Base-by-base conservation (phyloP, 1,284 basidiomycete species). In the Cutaneotrichosporon cutaneum region DNA sequence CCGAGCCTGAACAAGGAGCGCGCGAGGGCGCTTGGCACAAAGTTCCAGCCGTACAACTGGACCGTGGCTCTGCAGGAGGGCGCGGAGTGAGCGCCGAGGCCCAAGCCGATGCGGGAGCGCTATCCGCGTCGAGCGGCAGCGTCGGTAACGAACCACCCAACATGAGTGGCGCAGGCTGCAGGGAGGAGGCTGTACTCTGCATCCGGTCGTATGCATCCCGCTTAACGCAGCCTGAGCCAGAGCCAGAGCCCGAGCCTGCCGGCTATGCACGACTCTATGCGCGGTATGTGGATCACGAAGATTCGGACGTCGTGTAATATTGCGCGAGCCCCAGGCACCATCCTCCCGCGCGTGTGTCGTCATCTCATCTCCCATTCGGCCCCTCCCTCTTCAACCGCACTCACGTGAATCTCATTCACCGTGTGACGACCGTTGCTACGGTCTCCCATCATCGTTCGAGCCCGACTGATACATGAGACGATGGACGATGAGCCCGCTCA, bases 1-100 rank as follows among this genome's bases (percentile, higher is more conserved):
- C 83, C 84, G 54, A 81, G 83, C 60, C 82, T 85, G 66, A 88
- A 93, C 71, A 86, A 85, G 67, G 86, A 89, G 59, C 82, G 92
- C 50, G 86, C 90, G 51, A 81, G 82, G 26, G 81, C 81, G 63
- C 65, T 80, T 42, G 79, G 79, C 1, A 74, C 75, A 42, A 64
- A 70, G 59, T 80, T 80, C 65, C 77, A 79, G 66, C 77, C 77
- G 21, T 80, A 74, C 64, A 78, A 80, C 64, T 80, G 79, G 79
- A 80, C 79, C 16, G 64, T 75, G 48, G 69, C 73, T 61, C 57
- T 77, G 39, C 61, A 69, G 35, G 60, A 63, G 36, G 57, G 30
- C 22, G 54, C 42, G 5, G 39, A 33, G 22, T 24, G 35, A 24
- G 22, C 22, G 14, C 14, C n/a, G 21, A 47, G 44, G 11, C 22